A percentile compares a stretch with the other conserved stretches of the same genome.
Conservation (phyloP, 768 basidiomycete species). For the Lentinus tigrinus region DNA sequence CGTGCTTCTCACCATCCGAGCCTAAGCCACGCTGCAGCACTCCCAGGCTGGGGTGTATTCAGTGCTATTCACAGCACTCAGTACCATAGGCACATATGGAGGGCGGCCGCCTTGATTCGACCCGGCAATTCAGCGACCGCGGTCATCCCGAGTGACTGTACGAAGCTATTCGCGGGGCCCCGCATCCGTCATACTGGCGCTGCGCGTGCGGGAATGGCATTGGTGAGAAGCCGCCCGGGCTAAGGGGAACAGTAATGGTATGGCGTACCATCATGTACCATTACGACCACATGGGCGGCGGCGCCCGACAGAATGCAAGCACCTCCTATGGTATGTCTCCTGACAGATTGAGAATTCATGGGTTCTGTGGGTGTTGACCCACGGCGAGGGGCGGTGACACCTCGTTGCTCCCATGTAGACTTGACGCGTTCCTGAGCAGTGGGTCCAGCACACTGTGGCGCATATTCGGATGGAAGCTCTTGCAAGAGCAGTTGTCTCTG, state of each 20-base stretch:
- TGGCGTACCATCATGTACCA: not conserved
- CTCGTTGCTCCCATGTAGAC: too few species aligned
- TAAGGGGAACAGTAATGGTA: not conserved
- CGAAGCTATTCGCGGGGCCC: not conserved
- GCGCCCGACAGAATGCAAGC: not conserved
- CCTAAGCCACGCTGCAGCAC: not conserved
- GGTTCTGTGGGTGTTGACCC: too few species aligned
- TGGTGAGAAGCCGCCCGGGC: not conserved
- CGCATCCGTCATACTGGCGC: not conserved
- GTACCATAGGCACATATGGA: not conserved
- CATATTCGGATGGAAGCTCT: too few species aligned
- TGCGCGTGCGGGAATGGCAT: not conserved
- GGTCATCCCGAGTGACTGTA: not conserved
- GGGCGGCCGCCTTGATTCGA: not conserved
- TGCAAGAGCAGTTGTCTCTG: too few species aligned
- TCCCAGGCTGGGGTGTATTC: not conserved
- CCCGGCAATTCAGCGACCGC: not conserved
- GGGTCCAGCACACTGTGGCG: too few species aligned
- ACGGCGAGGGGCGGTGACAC: too few species aligned
- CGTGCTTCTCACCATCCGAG: not conserved
- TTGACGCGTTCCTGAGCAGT: too few species aligned
- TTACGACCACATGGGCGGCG: not conserved
- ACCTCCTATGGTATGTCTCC: too few species aligned
- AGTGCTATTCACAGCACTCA: not conserved
- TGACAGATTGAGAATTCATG: too few species aligned